Percentiles rank a stretch among this genome's conserved stretches.
phyloP scores from a whole-genome alignment of 345 rosid species.

The Lumnitzera littorea region DNA sequence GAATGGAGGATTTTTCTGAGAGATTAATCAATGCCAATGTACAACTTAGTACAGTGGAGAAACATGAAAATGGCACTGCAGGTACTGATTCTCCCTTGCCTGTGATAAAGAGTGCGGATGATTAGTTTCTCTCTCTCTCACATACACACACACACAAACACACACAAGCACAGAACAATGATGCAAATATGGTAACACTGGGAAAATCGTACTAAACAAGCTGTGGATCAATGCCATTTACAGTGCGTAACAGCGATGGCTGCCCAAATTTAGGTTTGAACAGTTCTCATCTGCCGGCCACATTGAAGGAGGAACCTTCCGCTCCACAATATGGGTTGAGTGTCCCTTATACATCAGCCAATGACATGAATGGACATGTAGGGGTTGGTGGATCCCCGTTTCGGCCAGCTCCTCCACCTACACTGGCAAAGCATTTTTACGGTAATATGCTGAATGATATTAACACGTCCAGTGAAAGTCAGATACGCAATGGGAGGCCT shows the following conservation, averaged over 20 bases:
- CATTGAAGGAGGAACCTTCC: conserved; percentile 49
- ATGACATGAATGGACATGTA: conserved; percentile 49
- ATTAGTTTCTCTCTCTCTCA: conserved; percentile 7
- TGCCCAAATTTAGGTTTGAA: conserved; percentile 34
- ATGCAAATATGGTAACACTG: too few species aligned
- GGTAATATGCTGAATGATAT: conserved; percentile 42
- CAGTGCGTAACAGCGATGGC: conserved; percentile 48
- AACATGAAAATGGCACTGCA: conserved; percentile 50
- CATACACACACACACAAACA: conserved; percentile 6
- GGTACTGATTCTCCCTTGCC: conserved; percentile 30
- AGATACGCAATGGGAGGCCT: conserved; percentile 47
- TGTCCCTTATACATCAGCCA: conserved; percentile 33
- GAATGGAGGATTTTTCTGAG: conserved; percentile 50
- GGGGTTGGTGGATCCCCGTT: conserved; percentile 37
- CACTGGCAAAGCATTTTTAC: conserved; percentile 35
- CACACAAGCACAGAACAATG: conserved; percentile 1
- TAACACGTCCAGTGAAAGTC: conserved; percentile 42
- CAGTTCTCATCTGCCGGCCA: conserved; percentile 31
- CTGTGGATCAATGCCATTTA: conserved; percentile 2
- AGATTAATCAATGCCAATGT: conserved; percentile 49
- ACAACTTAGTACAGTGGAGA: conserved; percentile 33
- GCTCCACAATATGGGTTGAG: conserved; percentile 38
- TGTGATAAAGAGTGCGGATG: conserved; percentile 3
- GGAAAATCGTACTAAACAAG: too few species aligned
- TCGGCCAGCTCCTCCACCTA: conserved; percentile 34